Evolutionary conservation across 768 basidiomycete species (phyloP), one percentile per base, ranked within the genome.

Genomic region (Boletus reticulatus): DNA sequence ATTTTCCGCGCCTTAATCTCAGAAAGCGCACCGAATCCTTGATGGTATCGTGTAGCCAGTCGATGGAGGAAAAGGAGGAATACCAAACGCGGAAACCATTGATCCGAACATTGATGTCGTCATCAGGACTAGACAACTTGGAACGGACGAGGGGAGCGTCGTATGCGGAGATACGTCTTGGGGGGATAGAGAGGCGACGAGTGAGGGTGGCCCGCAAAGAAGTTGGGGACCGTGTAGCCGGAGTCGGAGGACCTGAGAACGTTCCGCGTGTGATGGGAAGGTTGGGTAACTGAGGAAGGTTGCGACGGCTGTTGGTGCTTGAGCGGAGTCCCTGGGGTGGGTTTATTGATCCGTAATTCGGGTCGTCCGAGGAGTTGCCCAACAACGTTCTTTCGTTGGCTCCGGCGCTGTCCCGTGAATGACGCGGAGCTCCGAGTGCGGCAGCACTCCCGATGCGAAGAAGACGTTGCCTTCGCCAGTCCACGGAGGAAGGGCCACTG

Each of bases 11-110:
- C 57, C 92, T 78, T 17, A 96, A 77, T 48, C 83, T 80, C 34
- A 87, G 82, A 60, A 89, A 87, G 29, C 94, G 88, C 9, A 83
- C 82, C 0, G 93, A 92, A 67, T 96, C 93, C 71, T 97, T 95
- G 76, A 98, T 92, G 39, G 92, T 83, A 74, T 98, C 96, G 64
- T 98, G 96, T 51, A 98, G 77, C 96, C 95, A 98, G 72, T 98
- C 94, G 53, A 96, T 88, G 19, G 90, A 93, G 0, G 91, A 86
- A 74, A 87, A 96, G 4, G 89, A 91, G 12, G 88, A 85, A 70
- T 93, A 94, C 92, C 71, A 72, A 34, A 94, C 91, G 27, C 92
- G 87, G 53, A 92, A 85, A 36, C 94, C 94, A 62, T 96, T 96
- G 47, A 84, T 84, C 65, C 83, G 85, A 32, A 84, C 78, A 53